Percentiles rank a stretch among this genome's conserved stretches.
phyloP scores from a whole-genome alignment of 768 basidiomycete genomes.

The Naganishia kalamii region DNA sequence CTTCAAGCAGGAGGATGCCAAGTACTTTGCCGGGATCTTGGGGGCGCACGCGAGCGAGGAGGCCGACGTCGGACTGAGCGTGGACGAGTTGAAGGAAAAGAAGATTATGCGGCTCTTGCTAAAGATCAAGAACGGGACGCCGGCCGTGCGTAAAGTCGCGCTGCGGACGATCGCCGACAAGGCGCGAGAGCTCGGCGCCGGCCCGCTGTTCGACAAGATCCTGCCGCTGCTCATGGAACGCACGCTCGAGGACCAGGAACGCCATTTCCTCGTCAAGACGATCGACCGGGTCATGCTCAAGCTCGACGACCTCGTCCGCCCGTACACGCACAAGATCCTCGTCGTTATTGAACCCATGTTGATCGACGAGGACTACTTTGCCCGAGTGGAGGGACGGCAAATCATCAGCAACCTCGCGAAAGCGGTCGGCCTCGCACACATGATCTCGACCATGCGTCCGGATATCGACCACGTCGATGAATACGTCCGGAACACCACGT shows the following conservation, averaged over 20 bases:
- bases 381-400: slow-evolving; percentile 93
- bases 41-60: slow-evolving; percentile 56
- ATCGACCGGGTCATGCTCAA: slow-evolving; percentile 99
- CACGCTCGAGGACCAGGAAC: slow-evolving; percentile 92
- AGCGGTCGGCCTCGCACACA: slow-evolving; percentile 96
- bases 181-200: slow-evolving; percentile 95
- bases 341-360: slow-evolving; percentile 98
- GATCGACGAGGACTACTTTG: slow-evolving; percentile 82
- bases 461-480: slow-evolving; percentile 99
- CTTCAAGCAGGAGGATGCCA: slow-evolving; percentile 96
- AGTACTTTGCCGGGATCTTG: slow-evolving; percentile 89
- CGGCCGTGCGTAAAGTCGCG: slow-evolving; percentile 94
- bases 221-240: slow-evolving; percentile 83
- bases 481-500: slow-evolving; percentile 97
- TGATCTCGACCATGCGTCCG: slow-evolving; percentile 99
- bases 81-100: slow-evolving; percentile 98
- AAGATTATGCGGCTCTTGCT: slow-evolving; percentile 97
- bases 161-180: slow-evolving; percentile 98
- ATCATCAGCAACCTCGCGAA: slow-evolving; percentile 98
- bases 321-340: slow-evolving; percentile 98
- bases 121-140: slow-evolving; percentile 99
- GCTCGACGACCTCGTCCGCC: slow-evolving; percentile 94
- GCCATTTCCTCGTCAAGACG: slow-evolving; percentile 95
- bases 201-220: slow-evolving; percentile 97
- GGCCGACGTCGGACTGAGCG: slow-evolving; percentile 82